Conservation (phyloP, 352 stramenopile species). For the Globisporangium paddicum region DNA sequence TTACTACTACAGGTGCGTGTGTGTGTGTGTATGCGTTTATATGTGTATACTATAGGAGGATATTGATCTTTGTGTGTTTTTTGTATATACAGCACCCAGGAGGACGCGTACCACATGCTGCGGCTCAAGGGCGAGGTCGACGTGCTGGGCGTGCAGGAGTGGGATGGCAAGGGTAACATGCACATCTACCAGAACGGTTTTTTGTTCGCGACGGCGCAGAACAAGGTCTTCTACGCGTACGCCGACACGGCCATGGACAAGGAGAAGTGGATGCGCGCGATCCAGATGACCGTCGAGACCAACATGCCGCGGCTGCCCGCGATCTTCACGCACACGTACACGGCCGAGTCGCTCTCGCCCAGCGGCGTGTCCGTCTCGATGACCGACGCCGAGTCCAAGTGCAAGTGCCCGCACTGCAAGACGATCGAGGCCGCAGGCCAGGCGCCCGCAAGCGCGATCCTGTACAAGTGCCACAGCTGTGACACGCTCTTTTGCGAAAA, state of each 20-base stretch:
- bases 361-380: slow-evolving; percentile 40
- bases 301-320: slow-evolving; percentile 62
- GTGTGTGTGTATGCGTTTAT: neutral
- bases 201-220: slow-evolving; percentile 84
- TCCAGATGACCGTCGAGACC: slow-evolving; percentile 81
- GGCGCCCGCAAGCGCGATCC: slow-evolving; percentile 26
- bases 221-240: slow-evolving; percentile 89
- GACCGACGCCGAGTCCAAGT: slow-evolving; percentile 54
- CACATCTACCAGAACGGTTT: slow-evolving; percentile 90
- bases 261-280: slow-evolving; percentile 87
- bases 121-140: slow-evolving; percentile 84
- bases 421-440: slow-evolving; percentile 29
- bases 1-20: slow-evolving; percentile 67
- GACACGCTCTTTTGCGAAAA: slow-evolving; percentile 76
- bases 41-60: too few species aligned
- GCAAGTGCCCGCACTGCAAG: slow-evolving; percentile 64
- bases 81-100: slow-evolving; percentile 56
- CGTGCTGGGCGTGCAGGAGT: slow-evolving; percentile 87
- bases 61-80: neutral
- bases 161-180: slow-evolving; percentile 91
- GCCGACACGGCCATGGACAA: slow-evolving; percentile 87
- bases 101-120: slow-evolving; percentile 89
- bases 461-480: slow-evolving; percentile 85
- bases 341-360: slow-evolving; percentile 51
- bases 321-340: slow-evolving; percentile 36